phyloP scores from a whole-genome alignment of 2,329 filamentous ascomycete species.

The Boeremia exigua region DNA sequence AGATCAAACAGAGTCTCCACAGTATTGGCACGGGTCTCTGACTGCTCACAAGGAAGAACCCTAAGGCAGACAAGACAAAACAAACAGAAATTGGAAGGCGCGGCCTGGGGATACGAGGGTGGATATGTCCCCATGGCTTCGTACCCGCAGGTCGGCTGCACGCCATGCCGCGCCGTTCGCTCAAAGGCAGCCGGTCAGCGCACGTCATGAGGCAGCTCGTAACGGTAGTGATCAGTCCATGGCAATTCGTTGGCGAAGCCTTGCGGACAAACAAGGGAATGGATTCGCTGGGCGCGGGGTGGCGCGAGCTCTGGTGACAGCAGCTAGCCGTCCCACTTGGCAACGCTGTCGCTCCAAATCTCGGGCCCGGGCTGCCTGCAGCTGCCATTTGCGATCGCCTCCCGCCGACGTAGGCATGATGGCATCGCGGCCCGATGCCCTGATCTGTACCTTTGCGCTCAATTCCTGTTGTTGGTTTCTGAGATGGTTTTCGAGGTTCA shows the following conservation, averaged over 20 bases:
- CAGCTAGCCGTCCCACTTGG: slow-evolving; percentile 4
- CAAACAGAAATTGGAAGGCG: slow-evolving; percentile 3
- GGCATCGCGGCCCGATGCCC: slow-evolving; percentile 9
- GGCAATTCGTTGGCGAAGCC: slow-evolving; percentile 9
- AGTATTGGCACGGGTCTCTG: slow-evolving; percentile 8
- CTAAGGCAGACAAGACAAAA: slow-evolving; percentile 6
- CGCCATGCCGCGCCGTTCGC: slow-evolving; percentile 12
- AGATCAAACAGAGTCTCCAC: slow-evolving; percentile 17
- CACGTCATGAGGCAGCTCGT: slow-evolving; percentile 41
- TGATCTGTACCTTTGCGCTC: neutral
- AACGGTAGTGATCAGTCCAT: slow-evolving; percentile 36
- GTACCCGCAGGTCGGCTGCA: slow-evolving; percentile 13
- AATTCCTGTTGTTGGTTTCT: neutral
- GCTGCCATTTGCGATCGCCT: slow-evolving; percentile 2
- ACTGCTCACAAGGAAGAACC: slow-evolving; percentile 15
- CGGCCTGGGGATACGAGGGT: slow-evolving; percentile 10
- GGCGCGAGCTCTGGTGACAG: slow-evolving; percentile 2
- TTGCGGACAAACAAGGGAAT: slow-evolving; percentile 1
- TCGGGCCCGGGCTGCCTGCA: slow-evolving; percentile 3
- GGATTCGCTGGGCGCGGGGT: slow-evolving; percentile 7
- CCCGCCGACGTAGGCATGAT: slow-evolving; percentile 16
- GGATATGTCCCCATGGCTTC: slow-evolving; percentile 15
- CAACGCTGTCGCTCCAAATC: slow-evolving; percentile 18
- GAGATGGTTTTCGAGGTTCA: neutral
- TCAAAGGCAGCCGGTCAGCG: slow-evolving; percentile 9